Evolutionary conservation across 768 basidiomycete genomes (phyloP), one percentile per base, ranked within the genome.

Genomic region (Hericium alpestre): DNA sequence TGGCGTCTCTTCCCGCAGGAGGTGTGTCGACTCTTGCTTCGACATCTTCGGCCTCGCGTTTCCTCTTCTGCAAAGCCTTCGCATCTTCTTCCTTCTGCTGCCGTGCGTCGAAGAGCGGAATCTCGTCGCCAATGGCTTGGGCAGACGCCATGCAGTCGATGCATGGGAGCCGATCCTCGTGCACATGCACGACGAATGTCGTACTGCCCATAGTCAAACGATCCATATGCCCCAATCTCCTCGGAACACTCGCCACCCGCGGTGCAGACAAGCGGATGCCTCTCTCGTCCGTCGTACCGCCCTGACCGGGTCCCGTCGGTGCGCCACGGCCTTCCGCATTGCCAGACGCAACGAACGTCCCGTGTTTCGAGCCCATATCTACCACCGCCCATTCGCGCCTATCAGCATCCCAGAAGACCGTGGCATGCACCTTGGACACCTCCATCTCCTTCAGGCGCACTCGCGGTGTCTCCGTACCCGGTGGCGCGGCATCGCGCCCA

Each of bases 281-380:
- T 43, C 49, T 58, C 54, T 48, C n/a, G 27, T 25, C 57, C 53
- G 16, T 27, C 9, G 4, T 43, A 18, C 23, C 39, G 20, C n/a
- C 46, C 49, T 53, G 13, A 23, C 16, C 25, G 1, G 46, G 18
- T n/a, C 51, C 15, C 15, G 51, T 40, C 47, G n/a, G 12, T 16
- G 61, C 52, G 37, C 52, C 52, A 3, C 37, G 20, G 12, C 40
- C 39, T 39, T 54, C 54, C 10, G n/a, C 58, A 40, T 70, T 65
- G 25, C 54, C 41, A 49, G 64, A 55, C 11, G 67, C 70, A 57
- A 88, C 56, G 66, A 83, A 91, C 0, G 90, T 91, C 3, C 90
- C 90, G 61, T 93, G 90, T 68, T 83, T 86, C 54, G 86, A 88
- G 10, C 87, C 90, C 83, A 87, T 87, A 66, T 93, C 90, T 10